phyloP scores from a whole-genome alignment of 2,329 filamentous ascomycete genomes.

The Botrytis sinoallii region DNA sequence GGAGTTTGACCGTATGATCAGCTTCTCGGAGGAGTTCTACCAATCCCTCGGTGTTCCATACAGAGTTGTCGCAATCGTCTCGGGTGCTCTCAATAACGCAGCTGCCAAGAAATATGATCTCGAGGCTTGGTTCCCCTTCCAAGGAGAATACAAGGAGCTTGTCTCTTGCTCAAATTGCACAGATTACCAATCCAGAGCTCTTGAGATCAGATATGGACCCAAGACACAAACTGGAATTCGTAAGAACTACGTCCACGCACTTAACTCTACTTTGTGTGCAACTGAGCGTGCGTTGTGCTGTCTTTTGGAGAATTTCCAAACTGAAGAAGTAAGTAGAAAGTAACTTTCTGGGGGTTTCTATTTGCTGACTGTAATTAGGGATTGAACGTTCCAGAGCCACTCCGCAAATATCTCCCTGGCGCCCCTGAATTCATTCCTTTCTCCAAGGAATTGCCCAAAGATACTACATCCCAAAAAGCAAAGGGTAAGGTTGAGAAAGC shows the following conservation, averaged over 20 bases:
- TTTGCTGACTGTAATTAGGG: slow-evolving; percentile 49
- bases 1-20: slow-evolving; percentile 90
- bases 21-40: slow-evolving; percentile 90
- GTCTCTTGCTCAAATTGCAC: slow-evolving; percentile 98
- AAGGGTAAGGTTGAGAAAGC: slow-evolving; percentile 39
- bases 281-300: slow-evolving; percentile 93
- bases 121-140: slow-evolving; percentile 94
- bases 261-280: slow-evolving; percentile 87
- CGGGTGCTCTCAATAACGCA: slow-evolving; percentile 89
- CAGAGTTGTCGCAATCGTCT: slow-evolving; percentile 89
- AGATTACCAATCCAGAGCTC: slow-evolving; percentile 90
- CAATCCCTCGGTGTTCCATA: slow-evolving; percentile 85
- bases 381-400: slow-evolving; percentile 73
- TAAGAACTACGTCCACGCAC: slow-evolving; percentile 92
- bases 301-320: slow-evolving; percentile 95
- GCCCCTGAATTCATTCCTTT: slow-evolving; percentile 87
- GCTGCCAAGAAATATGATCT: slow-evolving; percentile 92
- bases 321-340: slow-evolving; percentile 61
- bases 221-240: slow-evolving; percentile 81
- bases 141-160: slow-evolving; percentile 97
- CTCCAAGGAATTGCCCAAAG: slow-evolving; percentile 79
- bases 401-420: slow-evolving; percentile 87
- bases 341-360: not conserved
- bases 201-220: slow-evolving; percentile 87
- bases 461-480: slow-evolving; percentile 59